Evolutionary conservation across 1,139 yeast genomes (phyloP), one percentile per base, ranked within the genome.

Genomic region (Meyerozyma smithsonii): DNA sequence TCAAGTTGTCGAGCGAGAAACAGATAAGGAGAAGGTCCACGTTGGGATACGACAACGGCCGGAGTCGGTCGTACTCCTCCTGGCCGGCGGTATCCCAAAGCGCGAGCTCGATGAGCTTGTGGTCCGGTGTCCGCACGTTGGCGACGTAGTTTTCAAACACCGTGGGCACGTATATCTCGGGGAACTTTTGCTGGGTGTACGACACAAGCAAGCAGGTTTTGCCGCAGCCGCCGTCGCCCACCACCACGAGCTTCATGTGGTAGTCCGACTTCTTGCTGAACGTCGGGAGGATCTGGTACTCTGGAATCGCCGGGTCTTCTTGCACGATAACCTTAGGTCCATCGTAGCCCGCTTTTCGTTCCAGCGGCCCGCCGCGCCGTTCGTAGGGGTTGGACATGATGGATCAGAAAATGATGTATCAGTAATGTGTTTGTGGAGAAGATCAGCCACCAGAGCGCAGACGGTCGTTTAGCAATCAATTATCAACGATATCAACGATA

Each of bases 1-100:
- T 75, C 15, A 72, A 62, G 42, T 75, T 76, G 49, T 83, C 85
- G 23, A 87, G 70, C 1, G 94, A 72, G 59, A 86, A 89, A 45
- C 96, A 89, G 8, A 88, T 69, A 46, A 89, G 65, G 18, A 88
- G 61, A 2, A 88, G 62, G 57, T 87, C 86, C 3, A 83, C 89
- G 49, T 85, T 95, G 8, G 92, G 89, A 57, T 89, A 89, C 43
- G 87, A 77, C 42, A 89, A 68, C 8, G 96, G 94, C 48, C 97
- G 69, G 44, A 88, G 66, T 42, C 96, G 64, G 58, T 85, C 95
- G 58, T 87, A 88, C 58, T 87, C 95, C 61, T 88, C 96, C 61
- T 88, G 96, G 4, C 96, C 96, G 0, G 96, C 96, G 0, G 97
- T 88, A 60, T 90, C 97, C 95, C 95, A 86, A 35, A 87, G 62